phyloP scores from a whole-genome alignment of 192 early-diverging fungal genomes.

The Gonapodya sp. region DNA sequence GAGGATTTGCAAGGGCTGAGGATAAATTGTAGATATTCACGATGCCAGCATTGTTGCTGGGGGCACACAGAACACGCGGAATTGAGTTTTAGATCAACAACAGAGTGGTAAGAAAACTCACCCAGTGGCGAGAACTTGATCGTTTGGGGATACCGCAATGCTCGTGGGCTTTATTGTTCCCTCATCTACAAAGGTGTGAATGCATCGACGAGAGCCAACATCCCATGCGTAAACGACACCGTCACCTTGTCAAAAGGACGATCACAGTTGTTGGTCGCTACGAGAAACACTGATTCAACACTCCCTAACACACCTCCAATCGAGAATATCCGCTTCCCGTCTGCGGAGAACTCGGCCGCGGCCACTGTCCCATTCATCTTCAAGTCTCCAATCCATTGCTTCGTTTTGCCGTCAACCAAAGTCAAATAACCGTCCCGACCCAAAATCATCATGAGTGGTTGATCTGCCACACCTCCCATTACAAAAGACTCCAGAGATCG shows the following conservation, averaged over 20 bases:
- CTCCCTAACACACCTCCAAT: conserved; percentile 36
- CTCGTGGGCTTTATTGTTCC: conserved; percentile 66
- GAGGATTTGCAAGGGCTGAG: conserved; percentile 13
- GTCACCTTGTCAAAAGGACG: conserved; percentile 32
- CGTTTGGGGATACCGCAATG: conserved; percentile 62
- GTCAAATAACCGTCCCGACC: conserved; percentile 75
- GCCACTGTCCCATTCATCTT: conserved; percentile 80
- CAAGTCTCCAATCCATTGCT: conserved; percentile 79
- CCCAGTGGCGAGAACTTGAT: conserved; percentile 76
- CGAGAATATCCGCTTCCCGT: conserved; percentile 67
- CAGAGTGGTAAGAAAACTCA: conserved; percentile 25
- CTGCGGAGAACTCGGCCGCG: conserved; percentile 65
- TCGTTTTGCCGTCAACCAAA: conserved; percentile 63
- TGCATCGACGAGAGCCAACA: conserved; percentile 55
- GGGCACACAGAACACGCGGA: background rate
- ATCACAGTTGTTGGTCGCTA: background rate
- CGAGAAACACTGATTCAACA: conserved; percentile 14
- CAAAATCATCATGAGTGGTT: conserved; percentile 52
- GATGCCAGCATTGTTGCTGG: conserved; percentile 62
- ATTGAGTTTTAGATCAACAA: background rate
- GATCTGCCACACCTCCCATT: background rate
- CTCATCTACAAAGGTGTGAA: conserved; percentile 72
- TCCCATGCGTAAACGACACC: conserved; percentile 90
- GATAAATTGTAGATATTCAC: conserved; percentile 83
- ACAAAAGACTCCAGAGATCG: background rate